Conservation (phyloP, 2,329 filamentous ascomycete species). For the Aureobasidium sp. region DNA sequence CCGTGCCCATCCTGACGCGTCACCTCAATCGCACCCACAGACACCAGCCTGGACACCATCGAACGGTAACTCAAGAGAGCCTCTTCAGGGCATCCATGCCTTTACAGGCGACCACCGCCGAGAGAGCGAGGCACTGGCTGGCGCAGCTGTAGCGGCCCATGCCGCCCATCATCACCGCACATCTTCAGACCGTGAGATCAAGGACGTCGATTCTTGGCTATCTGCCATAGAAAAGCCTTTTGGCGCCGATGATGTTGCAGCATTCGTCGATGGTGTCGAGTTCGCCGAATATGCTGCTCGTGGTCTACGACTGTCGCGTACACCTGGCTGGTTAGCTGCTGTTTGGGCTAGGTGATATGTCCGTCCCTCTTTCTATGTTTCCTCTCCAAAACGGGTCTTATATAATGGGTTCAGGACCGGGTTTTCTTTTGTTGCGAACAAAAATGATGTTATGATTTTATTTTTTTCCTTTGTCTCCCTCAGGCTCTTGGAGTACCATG, state of each 20-base stretch:
- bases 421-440: not conserved
- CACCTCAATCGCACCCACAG: conserved; percentile 3
- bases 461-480: not conserved
- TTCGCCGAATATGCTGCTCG: conserved; percentile 24
- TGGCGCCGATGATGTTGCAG: conserved; percentile 32
- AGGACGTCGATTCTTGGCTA: conserved; percentile 27
- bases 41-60: not conserved
- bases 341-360: not conserved
- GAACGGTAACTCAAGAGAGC: not conserved
- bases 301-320: not conserved
- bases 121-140: conserved; percentile 12
- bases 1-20: conserved; percentile 5
- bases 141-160: conserved; percentile 5
- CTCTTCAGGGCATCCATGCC: conserved; percentile 39
- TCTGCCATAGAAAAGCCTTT: conserved; percentile 28
- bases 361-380: not conserved
- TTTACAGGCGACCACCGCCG: conserved; percentile 22
- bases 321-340: not conserved
- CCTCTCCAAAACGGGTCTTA: not conserved
- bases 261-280: conserved; percentile 31
- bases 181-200: conserved; percentile 19
- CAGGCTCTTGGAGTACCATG: not conserved
- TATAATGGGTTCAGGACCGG: not conserved
- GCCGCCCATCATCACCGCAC: not conserved
- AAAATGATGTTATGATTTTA: not conserved